Base-by-base conservation (phyloP, 257 asterid species). In the Solanum chaucha region DNA sequence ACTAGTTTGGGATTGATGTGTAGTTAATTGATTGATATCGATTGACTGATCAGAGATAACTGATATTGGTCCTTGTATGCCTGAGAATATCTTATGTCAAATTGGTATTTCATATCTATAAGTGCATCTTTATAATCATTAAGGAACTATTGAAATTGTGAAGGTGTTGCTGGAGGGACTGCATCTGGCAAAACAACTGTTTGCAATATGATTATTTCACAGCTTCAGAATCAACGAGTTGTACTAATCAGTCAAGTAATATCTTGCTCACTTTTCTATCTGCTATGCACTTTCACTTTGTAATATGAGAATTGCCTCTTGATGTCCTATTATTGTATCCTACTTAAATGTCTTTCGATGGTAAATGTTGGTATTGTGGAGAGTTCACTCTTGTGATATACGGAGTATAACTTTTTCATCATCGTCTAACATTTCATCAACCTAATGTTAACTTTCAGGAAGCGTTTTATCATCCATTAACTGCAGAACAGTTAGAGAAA, bases 131-230 rank as follows among this genome's bases (percentile, higher is more conserved):
- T 86, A 7, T 38, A 61, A 68, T 15, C 24, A 40, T 35, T 87
- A 40, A 35, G 71, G 34, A 30, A 12, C 32, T 11, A 15, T 40
- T 86, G 9, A 44, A 26, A 48, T 3, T 67, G 51, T 72, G 91
- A 90, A 97, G 99, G 99, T 86, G 99, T 97, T 86, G 98, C 99
- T 44, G 99, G 99, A 80, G 99, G 99, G 55, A 97, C 98, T 71
- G 99, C 98, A 48, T 95, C 99, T 10, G 99, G 98, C 30, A 94
- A 97, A 91, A 95, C 99, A 13, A 95, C 98, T 40, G 99, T 95
- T 58, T 97, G 99, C 89, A 88, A 93, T 85, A 92, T 93, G 98
- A 97, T 97, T 26, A 94, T 95, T 41, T 92, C 98, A 10, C 96
- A 94, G 65, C 95, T 95, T 78, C 98, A 89, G 48, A 98, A 97